Evolutionary conservation across 768 basidiomycete species (phyloP), one percentile per base, ranked within the genome.

Genomic region (Chalciporus pseudorubinellus): DNA sequence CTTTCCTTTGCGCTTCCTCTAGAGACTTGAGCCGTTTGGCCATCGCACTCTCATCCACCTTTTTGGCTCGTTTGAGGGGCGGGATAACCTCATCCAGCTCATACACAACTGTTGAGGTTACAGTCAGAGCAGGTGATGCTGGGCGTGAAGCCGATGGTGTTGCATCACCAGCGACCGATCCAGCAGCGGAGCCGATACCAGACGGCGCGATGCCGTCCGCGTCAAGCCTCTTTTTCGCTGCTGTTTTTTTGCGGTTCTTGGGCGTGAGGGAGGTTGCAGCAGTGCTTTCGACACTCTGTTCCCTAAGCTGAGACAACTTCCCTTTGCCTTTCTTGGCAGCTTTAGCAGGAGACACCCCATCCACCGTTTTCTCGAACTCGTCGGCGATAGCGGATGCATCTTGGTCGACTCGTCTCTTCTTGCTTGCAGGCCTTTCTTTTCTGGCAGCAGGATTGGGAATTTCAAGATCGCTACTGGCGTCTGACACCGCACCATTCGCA

Each of bases 1-100:
- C 86, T 70, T 92, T 93, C 51, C 81, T 78, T 71, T 94, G 92
- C 0, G 87, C 76, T 59, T 93, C 93, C 64, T 92, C 92, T 26
- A 93, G 65, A 6, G 82, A 76, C 66, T 84, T 85, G 51, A 92
- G 75, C 36, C 91, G 82, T 63, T 90, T 90, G 21, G 80, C 66
- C 78, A 88, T 86, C 3, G 81, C 77, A 50, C 68, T 72, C 41
- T 87, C 87, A 48, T 92, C 90, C 3, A 88, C 73, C 66, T 85
- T 88, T 67, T 87, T 89, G 6, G 88, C 89, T 60, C 78, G 83
- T 71, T 78, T 88, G 61, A 92, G 69, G 12, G 84, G 82, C 6
- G 87, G 88, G 34, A 87, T 78, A 8, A 69, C 62, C 55, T 89
- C 87, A 53, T 85, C 82, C 34, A 91, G 73, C 52, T 89, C 87